A percentile compares a stretch with the other conserved stretches of the same genome.
phyloP scores from a whole-genome alignment of 2,329 filamentous ascomycete species.

The Exophiala aquamarina region DNA sequence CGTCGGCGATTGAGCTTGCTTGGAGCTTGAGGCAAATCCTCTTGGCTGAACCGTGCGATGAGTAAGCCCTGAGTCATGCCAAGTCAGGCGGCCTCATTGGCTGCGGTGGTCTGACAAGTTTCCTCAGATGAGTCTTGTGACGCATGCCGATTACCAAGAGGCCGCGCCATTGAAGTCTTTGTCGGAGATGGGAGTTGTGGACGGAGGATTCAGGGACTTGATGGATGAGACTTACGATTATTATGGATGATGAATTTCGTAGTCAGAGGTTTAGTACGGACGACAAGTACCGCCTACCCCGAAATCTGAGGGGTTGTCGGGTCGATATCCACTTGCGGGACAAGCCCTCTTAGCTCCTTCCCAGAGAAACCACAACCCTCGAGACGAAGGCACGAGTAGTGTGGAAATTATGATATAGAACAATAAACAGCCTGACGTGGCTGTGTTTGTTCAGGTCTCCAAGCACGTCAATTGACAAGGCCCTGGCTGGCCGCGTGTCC shows the following conservation, averaged over 20 bases:
- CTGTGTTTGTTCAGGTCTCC: too few relatives aligned
- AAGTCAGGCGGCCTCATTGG: conserved; percentile 15
- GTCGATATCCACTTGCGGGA: too few relatives aligned
- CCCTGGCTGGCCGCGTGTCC: too few relatives aligned
- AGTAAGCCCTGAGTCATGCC: conserved; percentile 26
- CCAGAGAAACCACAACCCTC: too few relatives aligned
- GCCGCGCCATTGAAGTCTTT: conserved; percentile 23
- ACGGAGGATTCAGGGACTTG: conserved; percentile 6
- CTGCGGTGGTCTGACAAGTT: conserved; percentile 18
- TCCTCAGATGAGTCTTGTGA: conserved; percentile 23
- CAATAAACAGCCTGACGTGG: too few relatives aligned
- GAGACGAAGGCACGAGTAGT: too few relatives aligned
- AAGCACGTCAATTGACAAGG: too few relatives aligned
- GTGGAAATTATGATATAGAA: too few relatives aligned
- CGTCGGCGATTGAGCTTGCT: conserved; percentile 8
- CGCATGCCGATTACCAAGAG: conserved; percentile 26
- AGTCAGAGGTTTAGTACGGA: too few relatives aligned
- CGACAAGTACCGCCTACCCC: too few relatives aligned
- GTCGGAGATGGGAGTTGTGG: conserved; percentile 15
- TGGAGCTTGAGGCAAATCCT: conserved; percentile 11
- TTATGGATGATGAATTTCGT: conserved; percentile 1
- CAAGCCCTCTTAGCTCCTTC: too few relatives aligned
- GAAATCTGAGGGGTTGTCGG: too few relatives aligned
- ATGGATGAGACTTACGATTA: conserved; percentile 11
- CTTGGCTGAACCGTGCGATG: conserved; percentile 23